Evolutionary conservation across 2,329 filamentous ascomycete genomes (phyloP), one percentile per base, ranked within the genome.

Genomic region (Neofusicoccum cordaticola): DNA sequence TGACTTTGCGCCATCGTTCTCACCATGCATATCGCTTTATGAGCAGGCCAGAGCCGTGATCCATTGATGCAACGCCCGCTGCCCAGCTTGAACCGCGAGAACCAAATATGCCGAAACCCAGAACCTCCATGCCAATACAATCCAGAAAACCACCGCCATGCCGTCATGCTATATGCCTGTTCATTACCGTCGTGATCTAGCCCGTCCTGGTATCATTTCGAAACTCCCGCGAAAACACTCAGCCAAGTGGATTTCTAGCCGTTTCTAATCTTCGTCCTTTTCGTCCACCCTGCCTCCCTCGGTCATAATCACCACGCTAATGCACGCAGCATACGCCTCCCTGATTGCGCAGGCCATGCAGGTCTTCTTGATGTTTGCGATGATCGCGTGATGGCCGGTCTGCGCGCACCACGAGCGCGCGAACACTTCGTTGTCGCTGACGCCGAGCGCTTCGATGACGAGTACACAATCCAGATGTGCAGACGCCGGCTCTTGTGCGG

Each of bases 321-420:
- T 75, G 41, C 88, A 88, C 15, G 88, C 89, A 2, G 90, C 90
- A 75, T 90, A 92, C 35, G 90, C 89, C 75, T 92, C 90, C 66
- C 90, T 82, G 65, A 92, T 87, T 9, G 89, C 88, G 74, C 90
- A 93, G 15, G 88, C 85, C 83, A 91, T 86, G 76, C 88, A 92
- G 15, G 90, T 92, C 78, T 83, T 86, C 65, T 84, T 80, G 61
- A 91, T 74, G 74, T 92, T 88, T 8, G 89, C 89, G 65, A 92
- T 84, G 17, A 93, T 79, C 0, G 90, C 90, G 71, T 84, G 88
- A 70, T 91, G 77, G 2, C 90, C 90, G 85, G 89, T 91, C 70
- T 91, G 88, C 63, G 88, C 85, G 73, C 90, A 92, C 90, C 90
- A 93, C 6, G 90, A 89, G 67, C 90, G 81, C 1, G 88, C 90